A percentile compares a stretch with the other conserved stretches of the same genome.
These are phyloP conservation scores for Rutidosis leptorrhynchoides DNA, from an alignment of 129 eudicot species.

Conservation along the genomic window DNA sequence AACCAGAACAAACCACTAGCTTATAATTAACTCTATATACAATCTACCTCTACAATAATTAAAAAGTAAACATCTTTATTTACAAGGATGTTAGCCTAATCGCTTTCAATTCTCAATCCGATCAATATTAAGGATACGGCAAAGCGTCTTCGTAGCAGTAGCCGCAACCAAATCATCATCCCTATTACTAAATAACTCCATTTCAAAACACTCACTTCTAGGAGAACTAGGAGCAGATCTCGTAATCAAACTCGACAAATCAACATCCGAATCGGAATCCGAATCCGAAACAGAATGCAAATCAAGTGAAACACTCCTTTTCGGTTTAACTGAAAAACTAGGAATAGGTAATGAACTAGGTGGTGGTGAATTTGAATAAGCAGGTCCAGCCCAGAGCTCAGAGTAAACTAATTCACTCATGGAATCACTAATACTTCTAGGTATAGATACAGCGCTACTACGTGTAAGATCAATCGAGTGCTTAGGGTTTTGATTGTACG, in stretches of 20 bases:
- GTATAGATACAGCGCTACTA: slow-evolving; percentile 36
- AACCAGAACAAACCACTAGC: neutral
- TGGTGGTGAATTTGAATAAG: slow-evolving; percentile 76
- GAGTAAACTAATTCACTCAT: slow-evolving; percentile 35
- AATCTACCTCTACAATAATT: slow-evolving; percentile 25
- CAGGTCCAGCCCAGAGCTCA: slow-evolving; percentile 89
- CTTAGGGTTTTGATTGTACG: slow-evolving; percentile 17
- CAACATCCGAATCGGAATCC: slow-evolving; percentile 34
- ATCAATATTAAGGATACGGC: slow-evolving; percentile 79
- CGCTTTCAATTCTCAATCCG: slow-evolving; percentile 50
- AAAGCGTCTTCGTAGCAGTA: slow-evolving; percentile 55
- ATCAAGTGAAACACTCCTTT: slow-evolving; percentile 60
- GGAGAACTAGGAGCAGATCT: slow-evolving; percentile 79
- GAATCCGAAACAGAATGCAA: slow-evolving; percentile 34
- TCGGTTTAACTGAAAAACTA: slow-evolving; percentile 51
- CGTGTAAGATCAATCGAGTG: neutral
- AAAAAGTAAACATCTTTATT: slow-evolving; percentile 33
- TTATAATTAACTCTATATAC: slow-evolving; percentile 31
- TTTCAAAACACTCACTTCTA: slow-evolving; percentile 21
- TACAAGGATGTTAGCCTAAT: slow-evolving; percentile 36
- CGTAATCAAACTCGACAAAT: slow-evolving; percentile 35
- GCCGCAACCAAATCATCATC: slow-evolving; percentile 35
- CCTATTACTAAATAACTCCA: slow-evolving; percentile 23
- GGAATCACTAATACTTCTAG: slow-evolving; percentile 18
- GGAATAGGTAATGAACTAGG: slow-evolving; percentile 82